phyloP scores from a whole-genome alignment of 2,329 filamentous ascomycete genomes.

The Trichoderma polysporum region DNA sequence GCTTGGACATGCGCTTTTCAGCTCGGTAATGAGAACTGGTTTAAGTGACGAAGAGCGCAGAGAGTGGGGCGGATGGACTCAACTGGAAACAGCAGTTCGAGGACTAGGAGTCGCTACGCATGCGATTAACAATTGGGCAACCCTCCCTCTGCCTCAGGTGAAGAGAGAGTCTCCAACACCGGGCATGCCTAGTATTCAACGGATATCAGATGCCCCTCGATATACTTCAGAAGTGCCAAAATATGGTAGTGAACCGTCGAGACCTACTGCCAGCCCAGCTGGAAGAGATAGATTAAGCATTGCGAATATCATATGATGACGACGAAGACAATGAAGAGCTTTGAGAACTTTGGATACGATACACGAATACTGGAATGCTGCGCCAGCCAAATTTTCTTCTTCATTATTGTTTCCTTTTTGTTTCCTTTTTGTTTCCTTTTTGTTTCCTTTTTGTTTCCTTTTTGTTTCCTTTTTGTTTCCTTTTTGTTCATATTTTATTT shows the following conservation, averaged over 20 bases:
- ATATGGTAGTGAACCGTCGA: conserved; percentile 25
- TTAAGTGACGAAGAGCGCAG: conserved; percentile 57
- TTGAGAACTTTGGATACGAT: conserved; percentile 5
- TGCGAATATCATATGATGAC: conserved; percentile 45
- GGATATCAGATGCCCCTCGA: conserved; percentile 34
- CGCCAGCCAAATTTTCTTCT: neutral
- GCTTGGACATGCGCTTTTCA: conserved; percentile 42
- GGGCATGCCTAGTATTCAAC: conserved; percentile 30
- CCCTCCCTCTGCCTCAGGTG: conserved; percentile 35
- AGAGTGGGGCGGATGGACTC: conserved; percentile 80
- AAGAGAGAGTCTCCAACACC: conserved; percentile 36
- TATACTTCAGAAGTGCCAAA: conserved; percentile 31
- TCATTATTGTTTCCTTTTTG: neutral
- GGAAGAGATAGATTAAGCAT: conserved; percentile 41
- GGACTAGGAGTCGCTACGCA: conserved; percentile 31
- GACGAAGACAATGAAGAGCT: neutral
- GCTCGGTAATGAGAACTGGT: conserved; percentile 49
- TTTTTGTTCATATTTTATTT: neutral
- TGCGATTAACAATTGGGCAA: conserved; percentile 28
- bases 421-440: neutral
- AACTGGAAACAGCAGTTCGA: conserved; percentile 56
- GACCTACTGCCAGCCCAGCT: conserved; percentile 32
- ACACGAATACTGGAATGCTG: conserved; percentile 7
- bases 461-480: neutral
- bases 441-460: neutral